Percentiles rank a stretch among this genome's conserved stretches.
These are phyloP conservation scores for Daldinia loculata DNA, from an alignment of 495 filamentous ascomycete genomes.

Conservation along the genomic window DNA sequence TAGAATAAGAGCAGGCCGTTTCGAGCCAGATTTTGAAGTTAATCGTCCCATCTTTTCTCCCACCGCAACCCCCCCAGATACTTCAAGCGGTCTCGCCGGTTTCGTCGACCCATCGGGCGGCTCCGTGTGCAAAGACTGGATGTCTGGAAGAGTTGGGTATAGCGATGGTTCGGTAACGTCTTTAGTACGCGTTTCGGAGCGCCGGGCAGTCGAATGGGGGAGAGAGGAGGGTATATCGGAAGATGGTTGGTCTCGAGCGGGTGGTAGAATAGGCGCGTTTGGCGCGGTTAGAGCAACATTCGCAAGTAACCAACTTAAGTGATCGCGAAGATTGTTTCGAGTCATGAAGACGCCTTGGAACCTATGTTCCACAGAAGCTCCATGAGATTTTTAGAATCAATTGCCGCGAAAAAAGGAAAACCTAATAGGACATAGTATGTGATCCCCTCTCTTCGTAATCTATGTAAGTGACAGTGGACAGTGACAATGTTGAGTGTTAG, in stretches of 20 bases:
- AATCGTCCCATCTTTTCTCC: constrained; percentile 45
- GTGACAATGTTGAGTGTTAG: constrained; percentile 11
- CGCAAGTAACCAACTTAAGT: constrained; percentile 67
- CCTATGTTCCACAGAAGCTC: constrained; percentile 45
- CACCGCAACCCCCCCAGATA: constrained; percentile 26
- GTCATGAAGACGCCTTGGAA: constrained; percentile 64
- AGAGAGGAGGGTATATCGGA: constrained; percentile 30
- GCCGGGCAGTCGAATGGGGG: constrained; percentile 13
- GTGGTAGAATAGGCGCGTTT: constrained; percentile 45
- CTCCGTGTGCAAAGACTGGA: constrained; percentile 19
- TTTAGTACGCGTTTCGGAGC: constrained; percentile 26
- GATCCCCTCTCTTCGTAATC: constrained; percentile 7
- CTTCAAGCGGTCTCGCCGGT: constrained; percentile 28
- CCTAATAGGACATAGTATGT: constrained; percentile 6
- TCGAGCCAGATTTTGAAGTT: constrained; percentile 38
- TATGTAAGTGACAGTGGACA: too few relatives aligned
- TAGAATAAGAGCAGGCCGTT: constrained; percentile 41
- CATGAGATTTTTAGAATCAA: constrained; percentile 45
- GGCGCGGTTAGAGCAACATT: constrained; percentile 49
- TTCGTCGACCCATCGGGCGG: constrained; percentile 36
- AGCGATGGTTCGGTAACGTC: constrained; percentile 14
- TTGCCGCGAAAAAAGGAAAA: constrained; percentile 25
- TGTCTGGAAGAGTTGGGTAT: constrained; percentile 40
- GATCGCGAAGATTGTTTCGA: constrained; percentile 67
- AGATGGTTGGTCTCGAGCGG: constrained; percentile 31